Percentiles rank a stretch among this genome's conserved stretches.
Conservation (phyloP, 163 green algal species). For the Chloroidium sp. region DNA sequence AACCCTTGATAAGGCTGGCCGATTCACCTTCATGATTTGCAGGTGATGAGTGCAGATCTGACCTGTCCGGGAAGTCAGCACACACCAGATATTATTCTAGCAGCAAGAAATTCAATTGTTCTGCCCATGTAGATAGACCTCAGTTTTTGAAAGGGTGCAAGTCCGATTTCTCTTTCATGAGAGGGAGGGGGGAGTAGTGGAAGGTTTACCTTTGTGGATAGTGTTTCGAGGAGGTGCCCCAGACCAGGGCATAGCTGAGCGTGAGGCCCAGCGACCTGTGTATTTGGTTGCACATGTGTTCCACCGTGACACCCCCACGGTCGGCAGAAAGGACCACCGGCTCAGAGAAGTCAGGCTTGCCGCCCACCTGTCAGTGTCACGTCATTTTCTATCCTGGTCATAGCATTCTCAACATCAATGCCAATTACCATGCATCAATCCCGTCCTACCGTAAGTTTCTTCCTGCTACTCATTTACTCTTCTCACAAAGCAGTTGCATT, state of each 20-base stretch:
- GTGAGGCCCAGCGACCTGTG: constrained; percentile 64
- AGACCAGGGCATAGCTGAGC: constrained; percentile 94
- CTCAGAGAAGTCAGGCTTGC: constrained; percentile 92
- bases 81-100: neutral
- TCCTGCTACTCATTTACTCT: too few species aligned
- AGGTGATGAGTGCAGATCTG: neutral
- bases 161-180: neutral
- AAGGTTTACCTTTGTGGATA: constrained; percentile 62
- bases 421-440: too few species aligned
- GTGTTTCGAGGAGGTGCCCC: constrained; percentile 89
- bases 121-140: too few species aligned
- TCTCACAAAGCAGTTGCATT: too few species aligned
- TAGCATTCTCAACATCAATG: too few species aligned
- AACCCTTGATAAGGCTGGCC: neutral
- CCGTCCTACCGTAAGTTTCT: too few species aligned
- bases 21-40: neutral
- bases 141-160: too few species aligned
- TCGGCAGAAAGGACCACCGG: constrained; percentile 87
- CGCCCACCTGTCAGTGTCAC: constrained; percentile 27
- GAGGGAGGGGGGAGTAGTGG: neutral
- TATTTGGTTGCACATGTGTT: constrained; percentile 80
- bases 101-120: neutral
- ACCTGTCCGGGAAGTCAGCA: neutral
- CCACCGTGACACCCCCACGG: constrained; percentile 69
- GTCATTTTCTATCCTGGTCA: too few species aligned